These are phyloP conservation scores for Talaromyces sp. DNA, from an alignment of 2,329 filamentous ascomycete species.

Conservation along the genomic window DNA sequence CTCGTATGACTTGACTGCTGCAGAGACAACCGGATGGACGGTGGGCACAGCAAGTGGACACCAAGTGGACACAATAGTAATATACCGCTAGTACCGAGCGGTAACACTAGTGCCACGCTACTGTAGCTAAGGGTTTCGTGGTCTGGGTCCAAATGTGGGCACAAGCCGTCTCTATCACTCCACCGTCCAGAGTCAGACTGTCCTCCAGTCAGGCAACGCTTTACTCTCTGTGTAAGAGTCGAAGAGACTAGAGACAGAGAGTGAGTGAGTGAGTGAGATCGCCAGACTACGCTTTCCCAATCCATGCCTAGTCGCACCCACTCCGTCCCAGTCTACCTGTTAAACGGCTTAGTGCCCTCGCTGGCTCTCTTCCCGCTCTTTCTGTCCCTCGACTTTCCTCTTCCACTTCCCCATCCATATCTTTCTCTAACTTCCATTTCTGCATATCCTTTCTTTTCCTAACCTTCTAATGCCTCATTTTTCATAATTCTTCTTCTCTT, in stretches of 20 bases:
- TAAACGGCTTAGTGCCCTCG: neutral
- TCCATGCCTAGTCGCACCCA: neutral
- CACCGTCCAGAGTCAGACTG: neutral
- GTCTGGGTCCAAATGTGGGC: neutral
- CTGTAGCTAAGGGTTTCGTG: neutral
- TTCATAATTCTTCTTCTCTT: slow-evolving; percentile 28
- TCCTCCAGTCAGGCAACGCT: slow-evolving; percentile 17
- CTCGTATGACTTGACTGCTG: neutral
- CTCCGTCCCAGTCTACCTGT: neutral
- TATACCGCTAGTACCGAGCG: neutral
- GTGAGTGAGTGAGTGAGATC: neutral
- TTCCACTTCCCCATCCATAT: slow-evolving; percentile 15
- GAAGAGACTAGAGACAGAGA: neutral
- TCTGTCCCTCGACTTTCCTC: slow-evolving; percentile 24
- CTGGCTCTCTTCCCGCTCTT: slow-evolving; percentile 13
- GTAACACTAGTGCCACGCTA: neutral
- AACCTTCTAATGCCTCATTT: slow-evolving; percentile 29
- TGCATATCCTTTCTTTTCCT: slow-evolving; percentile 34
- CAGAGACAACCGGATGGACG: neutral
- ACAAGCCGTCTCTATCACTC: slow-evolving; percentile 6
- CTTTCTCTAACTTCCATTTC: slow-evolving; percentile 19
- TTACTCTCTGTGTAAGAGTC: neutral
- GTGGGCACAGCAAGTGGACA: neutral
- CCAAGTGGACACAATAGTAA: neutral
- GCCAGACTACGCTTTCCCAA: neutral